A percentile compares a stretch with the other conserved stretches of the same genome.
These are phyloP conservation scores for Podila horticola DNA, from an alignment of 192 early-diverging fungal genomes.

Conservation along the genomic window DNA sequence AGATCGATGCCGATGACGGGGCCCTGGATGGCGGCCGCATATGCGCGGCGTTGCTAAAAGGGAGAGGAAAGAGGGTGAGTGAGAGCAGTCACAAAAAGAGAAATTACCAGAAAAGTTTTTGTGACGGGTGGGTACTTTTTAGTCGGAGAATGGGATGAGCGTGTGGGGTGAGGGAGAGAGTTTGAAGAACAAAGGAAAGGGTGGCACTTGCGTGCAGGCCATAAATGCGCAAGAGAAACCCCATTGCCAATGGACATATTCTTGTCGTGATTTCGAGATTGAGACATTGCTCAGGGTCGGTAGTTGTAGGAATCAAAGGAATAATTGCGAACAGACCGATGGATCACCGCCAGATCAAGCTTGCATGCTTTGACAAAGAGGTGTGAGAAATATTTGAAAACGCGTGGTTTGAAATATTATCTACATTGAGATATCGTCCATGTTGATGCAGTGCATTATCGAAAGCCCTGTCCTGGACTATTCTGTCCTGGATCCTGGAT, in stretches of 20 bases:
- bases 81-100: not conserved
- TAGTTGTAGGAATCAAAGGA: not conserved
- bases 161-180: not conserved
- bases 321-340: not conserved
- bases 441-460: too few species aligned
- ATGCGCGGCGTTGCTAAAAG: constrained; percentile 42
- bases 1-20: constrained; percentile 98
- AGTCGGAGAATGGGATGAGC: not conserved
- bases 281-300: not conserved
- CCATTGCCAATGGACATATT: not conserved
- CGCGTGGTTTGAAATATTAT: constrained; percentile 4
- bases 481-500: not conserved
- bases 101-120: not conserved
- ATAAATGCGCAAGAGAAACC: not conserved
- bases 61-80: not conserved
- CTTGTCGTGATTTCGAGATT: too few species aligned
- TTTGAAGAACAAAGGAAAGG: not conserved
- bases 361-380: not conserved
- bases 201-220: not conserved
- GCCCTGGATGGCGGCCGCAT: constrained; percentile 68
- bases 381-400: not conserved
- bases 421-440: too few species aligned
- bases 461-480: not conserved
- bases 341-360: not conserved
- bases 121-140: too few species aligned